Evolutionary conservation across 169 alveolate species (phyloP), one percentile per base, ranked within the genome.

Genomic region (Besnoitia besnoiti): DNA sequence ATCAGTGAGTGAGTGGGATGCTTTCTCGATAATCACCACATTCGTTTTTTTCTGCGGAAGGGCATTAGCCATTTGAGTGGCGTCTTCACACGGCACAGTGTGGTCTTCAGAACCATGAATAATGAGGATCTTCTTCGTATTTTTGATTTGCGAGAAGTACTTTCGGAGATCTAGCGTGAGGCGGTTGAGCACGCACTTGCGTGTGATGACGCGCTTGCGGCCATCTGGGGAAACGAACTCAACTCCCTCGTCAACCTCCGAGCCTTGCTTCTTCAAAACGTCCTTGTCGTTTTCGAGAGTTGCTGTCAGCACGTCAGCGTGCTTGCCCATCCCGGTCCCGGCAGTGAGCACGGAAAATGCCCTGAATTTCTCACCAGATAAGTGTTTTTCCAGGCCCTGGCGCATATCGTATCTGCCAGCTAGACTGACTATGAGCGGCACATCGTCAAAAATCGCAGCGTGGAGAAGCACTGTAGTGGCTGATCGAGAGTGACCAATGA

Each of bases 401-500:
- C 59, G 50, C 90, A 95, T 91, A 59, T 95, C 96, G 75, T 79
- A 91, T 46, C 96, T 80, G 21, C 95, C 96, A 35, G 96, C 93
- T 5, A 95, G 79, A 55, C 94, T 80, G 30, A 95, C 80, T 24
- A 94, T 76, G 21, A 94, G 55, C 40, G 94, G 95, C 35, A 95
- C 94, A 77, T 95, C 96, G 51, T 91, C 95, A 91, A 80, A 91
- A 30, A 73, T 88, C 82, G 91, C 90, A 14, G 96, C 91, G 50
- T 95, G 93, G 93, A 95, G 94, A 39, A 95, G 82, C 10, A 91
- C 94, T 40, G 91, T 94, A 37, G 91, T 94, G 51, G 94, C 96
- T 59, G 95, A 96, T 59, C 95, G 92, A 35, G 96, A 95, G 85
- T 95, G 96, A 27, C 96, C 96, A 21, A 93, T 67, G 14, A 67